Conservation (phyloP, 495 filamentous ascomycete species). For the Aspergillus bridgeri region DNA sequence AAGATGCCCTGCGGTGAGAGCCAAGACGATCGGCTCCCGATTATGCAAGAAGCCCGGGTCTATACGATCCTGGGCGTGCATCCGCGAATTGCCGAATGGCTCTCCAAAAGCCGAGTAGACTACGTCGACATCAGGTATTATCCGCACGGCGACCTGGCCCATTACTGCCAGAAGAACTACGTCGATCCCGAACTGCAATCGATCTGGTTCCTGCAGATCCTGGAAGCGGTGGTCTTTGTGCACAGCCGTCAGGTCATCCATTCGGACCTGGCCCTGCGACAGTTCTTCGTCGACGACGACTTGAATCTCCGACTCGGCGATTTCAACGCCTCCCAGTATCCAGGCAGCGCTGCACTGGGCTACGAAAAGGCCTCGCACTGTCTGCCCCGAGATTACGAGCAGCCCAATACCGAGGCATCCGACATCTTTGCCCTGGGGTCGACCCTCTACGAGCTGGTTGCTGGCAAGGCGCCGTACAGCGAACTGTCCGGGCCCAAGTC, state of each 20-base stretch:
- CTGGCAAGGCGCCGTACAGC: background rate
- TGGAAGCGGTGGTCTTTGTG: background rate
- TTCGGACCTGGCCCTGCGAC: background rate
- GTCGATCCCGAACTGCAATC: background rate
- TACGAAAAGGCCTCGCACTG: background rate
- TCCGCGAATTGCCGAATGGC: background rate
- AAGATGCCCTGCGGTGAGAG: background rate
- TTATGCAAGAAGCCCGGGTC: background rate
- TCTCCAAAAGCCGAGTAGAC: background rate
- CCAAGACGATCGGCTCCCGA: background rate
- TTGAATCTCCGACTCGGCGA: background rate
- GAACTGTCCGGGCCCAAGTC: background rate
- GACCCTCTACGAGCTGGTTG: background rate
- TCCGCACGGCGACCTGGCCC: background rate
- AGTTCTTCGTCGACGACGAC: background rate
- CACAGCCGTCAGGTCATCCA: background rate
- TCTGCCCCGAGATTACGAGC: background rate
- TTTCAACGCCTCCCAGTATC: background rate
- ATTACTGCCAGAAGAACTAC: background rate
- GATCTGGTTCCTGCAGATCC: background rate
- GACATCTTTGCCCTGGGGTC: background rate
- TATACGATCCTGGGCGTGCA: background rate
- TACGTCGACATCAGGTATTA: background rate
- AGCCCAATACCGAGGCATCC: background rate
- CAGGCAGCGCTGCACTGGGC: background rate